phyloP scores from a whole-genome alignment of 2,329 filamentous ascomycete genomes.

The Sporothrix dimorphospora region DNA sequence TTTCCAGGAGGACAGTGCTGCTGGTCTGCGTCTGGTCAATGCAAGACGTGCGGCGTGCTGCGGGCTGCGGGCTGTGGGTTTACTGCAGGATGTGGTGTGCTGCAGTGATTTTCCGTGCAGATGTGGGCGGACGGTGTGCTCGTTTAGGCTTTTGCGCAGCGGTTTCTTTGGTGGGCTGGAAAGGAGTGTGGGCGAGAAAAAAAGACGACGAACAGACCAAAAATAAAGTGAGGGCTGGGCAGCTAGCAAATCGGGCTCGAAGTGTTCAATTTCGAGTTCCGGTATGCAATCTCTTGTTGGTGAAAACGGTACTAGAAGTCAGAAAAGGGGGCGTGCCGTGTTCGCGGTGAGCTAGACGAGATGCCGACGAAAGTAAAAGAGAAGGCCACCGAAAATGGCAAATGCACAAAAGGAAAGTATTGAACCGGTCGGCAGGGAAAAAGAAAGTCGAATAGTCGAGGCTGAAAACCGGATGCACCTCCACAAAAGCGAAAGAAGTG shows the following conservation, averaged over 20 bases:
- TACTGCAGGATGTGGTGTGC: neutral
- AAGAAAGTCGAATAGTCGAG: neutral
- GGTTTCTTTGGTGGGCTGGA: neutral
- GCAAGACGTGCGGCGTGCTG: slow-evolving; percentile 7
- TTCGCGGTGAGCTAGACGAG: too few relatives aligned
- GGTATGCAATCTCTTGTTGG: slow-evolving; percentile 4
- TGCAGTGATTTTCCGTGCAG: slow-evolving; percentile 13
- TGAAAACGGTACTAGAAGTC: neutral
- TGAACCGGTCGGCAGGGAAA: neutral
- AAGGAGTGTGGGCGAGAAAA: neutral
- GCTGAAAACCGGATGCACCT: neutral
- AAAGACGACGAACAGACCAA: neutral
- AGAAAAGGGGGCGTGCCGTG: neutral
- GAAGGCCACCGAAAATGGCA: neutral
- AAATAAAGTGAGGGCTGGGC: slow-evolving; percentile 12
- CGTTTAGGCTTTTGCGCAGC: neutral
- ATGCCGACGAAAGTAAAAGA: neutral
- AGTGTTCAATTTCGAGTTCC: neutral
- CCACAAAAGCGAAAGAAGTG: neutral
- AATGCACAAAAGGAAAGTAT: neutral
- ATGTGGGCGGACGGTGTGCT: neutral
- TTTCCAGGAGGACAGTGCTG: slow-evolving; percentile 20
- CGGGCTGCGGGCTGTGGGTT: neutral
- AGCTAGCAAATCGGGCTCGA: neutral
- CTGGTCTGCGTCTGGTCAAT: slow-evolving; percentile 18